These are phyloP conservation scores for Jamesozyma gamospora DNA, from an alignment of 805 yeast species.

Conservation along the genomic window DNA sequence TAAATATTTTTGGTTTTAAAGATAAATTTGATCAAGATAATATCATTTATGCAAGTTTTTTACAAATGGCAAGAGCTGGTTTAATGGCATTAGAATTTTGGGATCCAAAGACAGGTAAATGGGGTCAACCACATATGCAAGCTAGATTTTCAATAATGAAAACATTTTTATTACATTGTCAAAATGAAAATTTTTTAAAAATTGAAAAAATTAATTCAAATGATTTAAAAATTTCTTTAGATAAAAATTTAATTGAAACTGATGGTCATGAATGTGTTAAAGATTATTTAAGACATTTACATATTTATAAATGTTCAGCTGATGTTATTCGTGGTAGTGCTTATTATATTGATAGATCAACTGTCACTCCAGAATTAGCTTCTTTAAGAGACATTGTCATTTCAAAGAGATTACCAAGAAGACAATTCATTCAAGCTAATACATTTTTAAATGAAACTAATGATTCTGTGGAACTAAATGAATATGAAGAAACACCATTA, in stretches of 20 bases:
- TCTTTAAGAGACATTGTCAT: constrained; percentile 59
- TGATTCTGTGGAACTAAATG: constrained; percentile 37
- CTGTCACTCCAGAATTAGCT: constrained; percentile 53
- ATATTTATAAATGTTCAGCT: constrained; percentile 70
- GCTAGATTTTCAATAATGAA: constrained; percentile 82
- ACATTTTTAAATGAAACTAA: constrained; percentile 33
- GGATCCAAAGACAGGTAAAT: constrained; percentile 71
- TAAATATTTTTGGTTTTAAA: constrained; percentile 63
- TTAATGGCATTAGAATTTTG: constrained; percentile 72
- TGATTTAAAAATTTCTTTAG: constrained; percentile 53
- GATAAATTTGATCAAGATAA: constrained; percentile 50
- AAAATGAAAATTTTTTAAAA: constrained; percentile 49
- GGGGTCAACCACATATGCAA: constrained; percentile 96
- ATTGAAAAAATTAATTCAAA: constrained; percentile 40
- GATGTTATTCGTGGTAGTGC: constrained; percentile 54
- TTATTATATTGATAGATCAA: constrained; percentile 60
- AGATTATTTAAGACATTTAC: constrained; percentile 60
- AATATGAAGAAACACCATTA: constrained; percentile 59
- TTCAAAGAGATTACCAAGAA: constrained; percentile 68
- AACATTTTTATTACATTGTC: constrained; percentile 45
- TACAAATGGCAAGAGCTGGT: constrained; percentile 86
- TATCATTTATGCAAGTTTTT: constrained; percentile 55
- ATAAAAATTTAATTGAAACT: constrained; percentile 51
- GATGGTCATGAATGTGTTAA: constrained; percentile 68
- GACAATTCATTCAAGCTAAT: constrained; percentile 77